Base-by-base conservation (phyloP, 495 filamentous ascomycete species). In the Lasiosphaeria miniovina region DNA sequence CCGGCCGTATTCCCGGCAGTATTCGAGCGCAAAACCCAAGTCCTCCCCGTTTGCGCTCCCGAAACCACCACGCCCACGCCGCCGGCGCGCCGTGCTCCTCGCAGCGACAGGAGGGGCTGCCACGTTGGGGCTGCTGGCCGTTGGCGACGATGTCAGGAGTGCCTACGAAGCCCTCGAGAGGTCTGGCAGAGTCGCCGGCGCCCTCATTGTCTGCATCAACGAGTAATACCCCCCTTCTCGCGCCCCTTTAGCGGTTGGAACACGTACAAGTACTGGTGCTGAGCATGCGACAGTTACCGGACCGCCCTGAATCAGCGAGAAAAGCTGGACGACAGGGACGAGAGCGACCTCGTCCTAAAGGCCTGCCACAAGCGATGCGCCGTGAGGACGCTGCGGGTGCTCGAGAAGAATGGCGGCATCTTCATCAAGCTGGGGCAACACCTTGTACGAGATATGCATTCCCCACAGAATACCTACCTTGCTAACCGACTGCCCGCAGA, bases 381-480 rank as follows among this genome's bases (percentile, higher is more conserved):
- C 11, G 66, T 73, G 53, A 86, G 94, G 56, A 96, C 94, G 10
- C 76, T 98, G 15, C 79, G 80, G 40, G 92, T 94, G 0, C 75
- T 99, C 34, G 93, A 99, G 78, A 89, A 87, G 76, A 98, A 95
- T 75, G 94, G 94, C 41, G 96, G 93, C 6, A 92, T 99, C 65
- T 99, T 98, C 65, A 98, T 99, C 68, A 99, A 99, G 72, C 75
- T 99, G 33, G 94, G 94, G 31, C 94, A 99, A 64, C 94, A 99
- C 76, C 74, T 99, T 72, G 83, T 85, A 77, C 57, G 68, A 60
- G 32, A 7, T 5, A 1, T 49, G 24, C 34, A 46, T 11, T 46
- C 40, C 49, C 46, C 46, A 12, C 15, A 52, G 34, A 36, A 7
- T 49, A 45, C 43, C 57, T 34, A 54, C 38, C 6, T n/a, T 46